Base-by-base conservation (phyloP, 2,329 filamentous ascomycete genomes). In the Claviceps spartinae region DNA sequence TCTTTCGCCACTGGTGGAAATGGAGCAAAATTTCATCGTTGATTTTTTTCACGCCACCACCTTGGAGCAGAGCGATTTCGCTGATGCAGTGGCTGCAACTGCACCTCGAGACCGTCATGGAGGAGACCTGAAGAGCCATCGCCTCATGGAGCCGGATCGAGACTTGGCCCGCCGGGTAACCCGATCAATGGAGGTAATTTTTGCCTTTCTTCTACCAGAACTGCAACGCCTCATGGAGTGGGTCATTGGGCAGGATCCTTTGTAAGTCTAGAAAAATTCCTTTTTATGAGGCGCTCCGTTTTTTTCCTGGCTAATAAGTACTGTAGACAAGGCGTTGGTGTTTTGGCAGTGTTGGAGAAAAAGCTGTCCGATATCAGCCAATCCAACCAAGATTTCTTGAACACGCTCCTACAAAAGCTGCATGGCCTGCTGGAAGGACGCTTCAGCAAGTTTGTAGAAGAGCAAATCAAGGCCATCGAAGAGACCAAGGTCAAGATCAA, bases 401-500 rank as follows among this genome's bases (percentile, higher is more conserved):
- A 88, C 50, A 83, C 81, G 49, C 74, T 86, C 2, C 72, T 97
- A 2, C 85, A 93, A 60, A 89, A 88, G 62, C 72, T 95, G 9
- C 87, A 93, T 59, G 78, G 81, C 52, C 79, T 79, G 43, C 73
- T 97, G 18, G 81, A 85, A 58, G 77, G 79, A 2, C 79, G 87
- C 2, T 96, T 95, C 71, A 82, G 78, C 55, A 88, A 87, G 56
- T 96, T 97, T 60, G 82, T 97, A 8, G 91, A 97, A 58, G 88
- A 95, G 57, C 93, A 98, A 65, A 86, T 97, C 54, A 86, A 88
- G 26, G 90, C 89, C 5, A 95, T 97, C 57, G 93, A 97, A 69
- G 93, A 97, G 55, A 97, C 90, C 41, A 97, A 97, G 69, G 91
- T 98, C 66, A 96, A 96, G 73, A 89, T 96, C 69, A 96, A 95